These are phyloP conservation scores for Epipyxis sp. DNA, from an alignment of 108 stramenopile genomes.

Conservation along the genomic window DNA sequence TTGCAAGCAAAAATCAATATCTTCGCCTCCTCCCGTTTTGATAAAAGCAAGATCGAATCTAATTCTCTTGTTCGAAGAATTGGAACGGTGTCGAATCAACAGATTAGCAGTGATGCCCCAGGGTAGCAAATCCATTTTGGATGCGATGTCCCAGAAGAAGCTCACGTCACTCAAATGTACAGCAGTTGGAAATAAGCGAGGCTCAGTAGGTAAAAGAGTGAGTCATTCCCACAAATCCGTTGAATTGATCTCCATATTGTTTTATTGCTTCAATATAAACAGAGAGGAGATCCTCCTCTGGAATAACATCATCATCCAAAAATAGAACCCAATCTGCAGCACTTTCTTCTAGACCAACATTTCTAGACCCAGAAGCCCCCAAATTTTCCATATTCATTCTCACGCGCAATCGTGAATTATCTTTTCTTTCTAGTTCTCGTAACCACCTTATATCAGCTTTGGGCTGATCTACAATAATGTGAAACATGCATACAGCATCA, in stretches of 20 bases:
- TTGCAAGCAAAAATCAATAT: conserved; percentile 56
- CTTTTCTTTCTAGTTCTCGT: background rate
- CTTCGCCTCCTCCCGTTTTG: conserved; percentile 62
- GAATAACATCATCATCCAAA: conserved; percentile 68
- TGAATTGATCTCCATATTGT: background rate
- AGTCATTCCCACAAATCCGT: conserved; percentile 2
- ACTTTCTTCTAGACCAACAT: conserved; percentile 53
- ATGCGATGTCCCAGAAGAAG: background rate
- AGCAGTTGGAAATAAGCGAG: background rate
- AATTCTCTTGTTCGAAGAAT: background rate
- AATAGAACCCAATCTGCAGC: conserved; percentile 61
- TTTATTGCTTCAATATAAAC: conserved; percentile 50
- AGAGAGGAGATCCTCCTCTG: conserved; percentile 49
- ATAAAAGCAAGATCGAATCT: conserved; percentile 37
- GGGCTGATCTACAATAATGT: conserved; percentile 26
- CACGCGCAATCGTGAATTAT: conserved; percentile 50
- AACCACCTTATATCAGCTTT: background rate
- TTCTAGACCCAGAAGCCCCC: conserved; percentile 61
- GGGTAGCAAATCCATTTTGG: conserved; percentile 36
- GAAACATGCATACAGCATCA: background rate
- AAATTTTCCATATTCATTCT: conserved; percentile 50
- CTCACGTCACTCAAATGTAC: background rate
- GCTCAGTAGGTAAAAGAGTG: conserved; percentile 4
- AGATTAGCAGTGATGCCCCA: conserved; percentile 68
- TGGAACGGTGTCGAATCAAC: conserved; percentile 39